A percentile compares a stretch with the other conserved stretches of the same genome.
Conservation (phyloP, 495 filamentous ascomycete genomes). For the Penicillium goetzii region DNA sequence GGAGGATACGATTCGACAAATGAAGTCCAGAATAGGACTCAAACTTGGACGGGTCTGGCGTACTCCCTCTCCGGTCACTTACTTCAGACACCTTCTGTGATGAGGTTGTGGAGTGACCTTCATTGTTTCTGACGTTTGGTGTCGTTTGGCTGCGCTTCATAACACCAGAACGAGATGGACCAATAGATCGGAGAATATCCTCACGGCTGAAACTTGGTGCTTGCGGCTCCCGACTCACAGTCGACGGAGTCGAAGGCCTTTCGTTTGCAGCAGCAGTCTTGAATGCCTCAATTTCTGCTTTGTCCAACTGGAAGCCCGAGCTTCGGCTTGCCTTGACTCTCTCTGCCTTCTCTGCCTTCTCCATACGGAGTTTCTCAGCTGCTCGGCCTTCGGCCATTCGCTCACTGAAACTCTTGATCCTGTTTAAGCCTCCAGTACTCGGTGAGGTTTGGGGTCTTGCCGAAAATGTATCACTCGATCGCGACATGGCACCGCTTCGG, state of each 20-base stretch:
- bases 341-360: conserved; percentile 57
- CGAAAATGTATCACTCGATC: conserved; percentile 28
- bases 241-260: conserved; percentile 32
- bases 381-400: conserved; percentile 69
- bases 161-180: conserved; percentile 31
- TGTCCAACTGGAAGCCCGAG: conserved; percentile 70
- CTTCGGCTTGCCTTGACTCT: conserved; percentile 64
- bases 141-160: conserved; percentile 58
- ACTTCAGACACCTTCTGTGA: conserved; percentile 22
- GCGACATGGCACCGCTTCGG: conserved; percentile 33
- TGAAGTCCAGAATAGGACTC: conserved; percentile 87
- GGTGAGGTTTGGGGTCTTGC: conserved; percentile 35
- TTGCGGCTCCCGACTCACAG: conserved; percentile 51
- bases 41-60: conserved; percentile 58
- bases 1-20: conserved; percentile 82
- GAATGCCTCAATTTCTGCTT: conserved; percentile 66
- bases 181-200: conserved; percentile 60
- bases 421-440: conserved; percentile 34
- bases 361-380: conserved; percentile 51
- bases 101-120: conserved; percentile 16
- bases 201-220: conserved; percentile 61
- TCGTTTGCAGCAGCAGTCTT: conserved; percentile 61
- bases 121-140: conserved; percentile 43
- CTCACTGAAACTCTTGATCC: conserved; percentile 81
- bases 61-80: conserved; percentile 19